Base-by-base conservation (phyloP, 805 yeast species). In the Barnettozyma sucrosica region DNA sequence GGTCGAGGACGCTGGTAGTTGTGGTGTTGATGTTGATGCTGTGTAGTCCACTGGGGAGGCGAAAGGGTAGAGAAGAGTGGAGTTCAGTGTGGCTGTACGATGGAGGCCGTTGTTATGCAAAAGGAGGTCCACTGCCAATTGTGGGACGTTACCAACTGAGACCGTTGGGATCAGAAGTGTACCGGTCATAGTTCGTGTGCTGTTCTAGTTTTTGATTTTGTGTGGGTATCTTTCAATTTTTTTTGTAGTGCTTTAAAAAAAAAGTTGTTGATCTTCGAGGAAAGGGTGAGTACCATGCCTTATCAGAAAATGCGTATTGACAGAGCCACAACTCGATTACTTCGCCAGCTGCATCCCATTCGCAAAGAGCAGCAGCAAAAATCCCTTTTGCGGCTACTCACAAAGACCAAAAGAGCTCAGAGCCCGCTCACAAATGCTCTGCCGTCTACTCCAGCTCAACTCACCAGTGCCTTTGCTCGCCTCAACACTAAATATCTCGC, bases 141-240 rank as follows among this genome's bases (percentile, higher is more conserved):
- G 99, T 0, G 98, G 95, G 3, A 89, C 84, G 58, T 92, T 93
- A 7, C 96, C 98, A 6, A 87, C 76, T 4, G 97, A 80, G 0
- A 93, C 85, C 0, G 89, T 66, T 0, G 98, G 98, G 1, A 93
- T 37, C 20, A 49, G 30, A 1, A 49, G 37, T 0, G 49, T 49
- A 28, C 33, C 44, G 11, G 19, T 5, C 20, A 21, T 41, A 7
- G 26, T 28, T 9, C 4, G 7, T n/a, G 43, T 25, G 21, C n/a
- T 25, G 43, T 40, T 18, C 9, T 34, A n/a, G n/a, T n/a, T n/a
- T n/a, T n/a, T n/a, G n/a, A n/a, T n/a, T n/a, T n/a, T n/a, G n/a
- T n/a, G n/a, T n/a, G n/a, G n/a, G n/a, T n/a, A n/a, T n/a, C n/a
- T n/a, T n/a, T n/a, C n/a, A n/a, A n/a, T n/a, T n/a, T n/a, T n/a